Percentiles rank a stretch among this genome's conserved stretches.
Evolutionary conservation across 1,284 basidiomycete genomes (phyloP).

Genomic region (Coniferiporia weirii): DNA sequence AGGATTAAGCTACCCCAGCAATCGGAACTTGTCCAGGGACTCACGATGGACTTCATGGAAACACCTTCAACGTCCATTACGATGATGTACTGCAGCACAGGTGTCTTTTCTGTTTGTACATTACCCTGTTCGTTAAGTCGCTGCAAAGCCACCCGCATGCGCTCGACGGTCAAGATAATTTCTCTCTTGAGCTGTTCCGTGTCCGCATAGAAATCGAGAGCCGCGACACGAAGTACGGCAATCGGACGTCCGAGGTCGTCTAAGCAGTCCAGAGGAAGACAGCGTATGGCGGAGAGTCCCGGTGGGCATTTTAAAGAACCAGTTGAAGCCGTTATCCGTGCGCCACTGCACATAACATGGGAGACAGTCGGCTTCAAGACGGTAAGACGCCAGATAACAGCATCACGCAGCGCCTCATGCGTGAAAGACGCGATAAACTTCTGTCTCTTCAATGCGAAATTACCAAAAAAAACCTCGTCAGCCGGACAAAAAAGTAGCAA

Average conservation of each 20-base stretch:
- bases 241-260: conserved; percentile 64
- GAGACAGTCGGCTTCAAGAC: conserved; percentile 36
- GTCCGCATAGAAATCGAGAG: conserved; percentile 33
- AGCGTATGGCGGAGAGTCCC: conserved; percentile 33
- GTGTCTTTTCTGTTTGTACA: conserved; percentile 19
- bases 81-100: conserved; percentile 59
- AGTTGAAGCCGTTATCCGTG: background rate
- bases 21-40: conserved; percentile 24
- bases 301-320: conserved; percentile 20
- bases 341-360: conserved; percentile 1
- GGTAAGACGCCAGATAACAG: conserved; percentile 53
- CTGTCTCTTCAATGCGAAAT: conserved; percentile 44
- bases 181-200: conserved; percentile 35
- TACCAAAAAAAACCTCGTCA: conserved; percentile 17
- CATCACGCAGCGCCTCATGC: conserved; percentile 52
- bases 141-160: conserved; percentile 48
- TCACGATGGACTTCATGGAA: conserved; percentile 55
- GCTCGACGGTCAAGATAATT: conserved; percentile 48
- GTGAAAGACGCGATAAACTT: conserved; percentile 59
- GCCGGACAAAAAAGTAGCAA: conserved; percentile 12
- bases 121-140: conserved; percentile 29
- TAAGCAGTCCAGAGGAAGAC: conserved; percentile 44
- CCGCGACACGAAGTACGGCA: conserved; percentile 36
- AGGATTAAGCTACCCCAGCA: background rate
- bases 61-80: conserved; percentile 62